Conservation (phyloP, 306 rosid genomes). For the Abrus precatorius region DNA sequence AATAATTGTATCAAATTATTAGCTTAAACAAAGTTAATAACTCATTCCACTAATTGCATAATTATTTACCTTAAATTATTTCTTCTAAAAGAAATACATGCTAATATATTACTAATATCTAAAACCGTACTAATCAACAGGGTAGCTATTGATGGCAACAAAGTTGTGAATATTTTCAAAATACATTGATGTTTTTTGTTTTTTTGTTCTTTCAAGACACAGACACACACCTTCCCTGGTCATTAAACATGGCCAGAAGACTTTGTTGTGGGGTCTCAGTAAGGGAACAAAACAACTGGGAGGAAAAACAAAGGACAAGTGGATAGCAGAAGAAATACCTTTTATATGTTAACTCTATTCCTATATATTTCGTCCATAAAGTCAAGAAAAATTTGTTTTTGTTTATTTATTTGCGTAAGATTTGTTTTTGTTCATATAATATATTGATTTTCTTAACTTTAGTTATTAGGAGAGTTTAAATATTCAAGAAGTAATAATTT, state of each 20-base stretch:
- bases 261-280: neutral
- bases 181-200: neutral
- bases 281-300: slow-evolving; percentile 7
- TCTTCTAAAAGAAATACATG: slow-evolving; percentile 24
- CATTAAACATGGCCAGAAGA: neutral
- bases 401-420: too few relatives aligned
- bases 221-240: slow-evolving; percentile 14
- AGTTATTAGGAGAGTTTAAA: too few relatives aligned
- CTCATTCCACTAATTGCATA: neutral
- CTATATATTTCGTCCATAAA: too few relatives aligned
- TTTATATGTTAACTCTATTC: neutral
- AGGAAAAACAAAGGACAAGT: slow-evolving; percentile 23
- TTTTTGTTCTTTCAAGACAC: neutral
- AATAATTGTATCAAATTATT: neutral
- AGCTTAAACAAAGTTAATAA: neutral
- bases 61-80: neutral
- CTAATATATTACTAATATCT: neutral
- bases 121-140: slow-evolving; percentile 15
- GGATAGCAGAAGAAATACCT: slow-evolving; percentile 22
- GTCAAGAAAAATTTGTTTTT: too few relatives aligned
- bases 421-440: too few relatives aligned
- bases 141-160: neutral
- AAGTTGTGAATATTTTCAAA: neutral
- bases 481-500: too few relatives aligned
- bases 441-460: too few relatives aligned